Percentiles rank a stretch among this genome's conserved stretches.
These are phyloP conservation scores for Geotrichum cucujoidarum DNA, from an alignment of 1,139 yeast species.

Conservation along the genomic window DNA sequence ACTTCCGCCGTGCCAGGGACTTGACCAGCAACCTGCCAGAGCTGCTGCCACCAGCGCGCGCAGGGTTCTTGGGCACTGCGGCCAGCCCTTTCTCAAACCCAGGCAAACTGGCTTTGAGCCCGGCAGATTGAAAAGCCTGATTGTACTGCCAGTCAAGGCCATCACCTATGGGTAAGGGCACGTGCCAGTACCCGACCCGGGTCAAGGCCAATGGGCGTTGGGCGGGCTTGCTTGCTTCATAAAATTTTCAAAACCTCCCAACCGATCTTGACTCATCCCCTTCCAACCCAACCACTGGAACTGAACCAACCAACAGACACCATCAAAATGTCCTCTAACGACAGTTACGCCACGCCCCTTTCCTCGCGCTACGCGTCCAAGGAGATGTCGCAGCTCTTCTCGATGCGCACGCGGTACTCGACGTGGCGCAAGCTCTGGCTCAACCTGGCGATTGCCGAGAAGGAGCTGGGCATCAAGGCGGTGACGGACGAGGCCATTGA, in stretches of 20 bases:
- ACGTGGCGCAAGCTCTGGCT: conserved; percentile 99
- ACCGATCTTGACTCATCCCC: background rate
- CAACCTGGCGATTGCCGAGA: conserved; percentile 92
- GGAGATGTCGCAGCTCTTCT: conserved; percentile 91
- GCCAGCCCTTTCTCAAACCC: too few species aligned
- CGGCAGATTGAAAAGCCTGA: too few species aligned
- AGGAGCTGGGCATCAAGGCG: conserved; percentile 77
- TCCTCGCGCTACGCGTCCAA: conserved; percentile 96
- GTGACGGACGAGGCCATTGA: conserved; percentile 87
- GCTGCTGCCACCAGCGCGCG: too few species aligned
- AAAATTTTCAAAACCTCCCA: background rate
- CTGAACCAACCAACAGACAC: background rate
- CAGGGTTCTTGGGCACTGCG: too few species aligned
- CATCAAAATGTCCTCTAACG: conserved; percentile 24
- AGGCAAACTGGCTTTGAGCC: too few species aligned
- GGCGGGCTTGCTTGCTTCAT: background rate
- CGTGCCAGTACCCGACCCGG: background rate
- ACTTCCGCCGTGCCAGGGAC: too few species aligned
- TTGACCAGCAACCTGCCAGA: too few species aligned
- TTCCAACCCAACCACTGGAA: background rate
- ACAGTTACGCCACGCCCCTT: conserved; percentile 74
- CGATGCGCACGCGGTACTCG: conserved; percentile 87
- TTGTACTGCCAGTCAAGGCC: too few species aligned
- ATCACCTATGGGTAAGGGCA: too few species aligned
- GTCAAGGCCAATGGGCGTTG: background rate